Conservation (phyloP, 345 rosid genomes). For the Gossypium ekmanianum region DNA sequence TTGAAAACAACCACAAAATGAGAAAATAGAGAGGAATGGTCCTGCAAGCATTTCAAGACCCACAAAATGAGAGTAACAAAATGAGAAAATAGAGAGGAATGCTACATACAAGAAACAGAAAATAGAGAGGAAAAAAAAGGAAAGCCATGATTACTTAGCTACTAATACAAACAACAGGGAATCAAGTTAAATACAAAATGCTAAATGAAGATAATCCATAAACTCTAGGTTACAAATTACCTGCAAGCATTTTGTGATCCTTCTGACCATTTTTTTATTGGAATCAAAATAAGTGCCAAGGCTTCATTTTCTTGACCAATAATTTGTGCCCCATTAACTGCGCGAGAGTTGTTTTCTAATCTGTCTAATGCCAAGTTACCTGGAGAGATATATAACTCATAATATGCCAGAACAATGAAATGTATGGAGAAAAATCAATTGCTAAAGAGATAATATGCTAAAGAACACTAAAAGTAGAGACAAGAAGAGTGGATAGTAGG, state of each 20-base stretch:
- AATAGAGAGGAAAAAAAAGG: background rate
- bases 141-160: background rate
- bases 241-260: slow-evolving; percentile 50
- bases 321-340: slow-evolving; percentile 80
- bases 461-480: background rate
- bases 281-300: slow-evolving; percentile 50
- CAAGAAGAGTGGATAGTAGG: background rate
- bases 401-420: background rate
- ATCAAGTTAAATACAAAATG: background rate
- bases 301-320: slow-evolving; percentile 78
- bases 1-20: background rate
- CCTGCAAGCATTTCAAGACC: no score
- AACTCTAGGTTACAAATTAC: slow-evolving; percentile 41
- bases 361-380: slow-evolving; percentile 64
- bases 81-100: no score
- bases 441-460: background rate
- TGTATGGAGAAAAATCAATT: background rate
- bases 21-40: no score
- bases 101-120: background rate
- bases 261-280: slow-evolving; percentile 70
- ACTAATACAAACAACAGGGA: slow-evolving; percentile 13
- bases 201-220: background rate
- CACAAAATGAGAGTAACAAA: background rate
- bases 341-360: slow-evolving; percentile 71
- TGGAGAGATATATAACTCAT: slow-evolving; percentile 22